Conservation (phyloP, 2,329 filamentous ascomycete genomes). For the Tolypocladium paradoxum region DNA sequence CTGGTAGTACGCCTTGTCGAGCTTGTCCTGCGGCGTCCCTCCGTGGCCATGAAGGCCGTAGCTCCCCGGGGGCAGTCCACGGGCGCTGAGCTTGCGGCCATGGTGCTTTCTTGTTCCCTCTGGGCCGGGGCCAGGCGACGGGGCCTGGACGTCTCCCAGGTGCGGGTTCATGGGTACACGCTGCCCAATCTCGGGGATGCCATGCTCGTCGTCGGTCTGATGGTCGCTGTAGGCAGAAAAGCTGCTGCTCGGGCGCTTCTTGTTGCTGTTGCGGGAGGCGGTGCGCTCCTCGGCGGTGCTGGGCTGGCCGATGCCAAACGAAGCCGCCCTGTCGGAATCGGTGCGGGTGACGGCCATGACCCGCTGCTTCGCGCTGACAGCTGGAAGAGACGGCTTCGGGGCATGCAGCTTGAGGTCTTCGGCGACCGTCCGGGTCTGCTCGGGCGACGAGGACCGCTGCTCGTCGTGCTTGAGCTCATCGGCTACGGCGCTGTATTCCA, state of each 20-base stretch:
- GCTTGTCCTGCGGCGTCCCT: conserved; percentile 61
- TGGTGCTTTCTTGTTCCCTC: conserved; percentile 43
- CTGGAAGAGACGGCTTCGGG: conserved; percentile 76
- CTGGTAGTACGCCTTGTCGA: conserved; percentile 85
- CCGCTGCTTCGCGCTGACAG: conserved; percentile 69
- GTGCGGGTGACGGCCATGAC: conserved; percentile 81
- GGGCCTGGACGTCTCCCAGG: conserved; percentile 91
- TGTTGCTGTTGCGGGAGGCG: conserved; percentile 39
- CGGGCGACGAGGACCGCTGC: conserved; percentile 38
- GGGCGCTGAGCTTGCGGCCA: conserved; percentile 61
- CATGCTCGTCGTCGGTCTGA: conserved; percentile 62
- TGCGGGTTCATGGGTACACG: conserved; percentile 90
- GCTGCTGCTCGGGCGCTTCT: conserved; percentile 54
- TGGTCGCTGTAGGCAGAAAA: conserved; percentile 41
- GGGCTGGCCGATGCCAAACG: conserved; percentile 70
- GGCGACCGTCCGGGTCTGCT: conserved; percentile 68
- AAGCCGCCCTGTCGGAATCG: conserved; percentile 76
- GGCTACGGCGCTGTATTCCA: conserved; percentile 62
- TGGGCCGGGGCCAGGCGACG: conserved; percentile 58
- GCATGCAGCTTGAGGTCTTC: conserved; percentile 80
- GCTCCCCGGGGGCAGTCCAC: conserved; percentile 68
- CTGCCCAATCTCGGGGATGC: conserved; percentile 84
- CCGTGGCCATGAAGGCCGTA: conserved; percentile 91
- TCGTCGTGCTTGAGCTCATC: conserved; percentile 25
- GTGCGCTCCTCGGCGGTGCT: conserved; percentile 40